Conservation (phyloP, 2,329 filamentous ascomycete species). For the Fusarium heterosporum region DNA sequence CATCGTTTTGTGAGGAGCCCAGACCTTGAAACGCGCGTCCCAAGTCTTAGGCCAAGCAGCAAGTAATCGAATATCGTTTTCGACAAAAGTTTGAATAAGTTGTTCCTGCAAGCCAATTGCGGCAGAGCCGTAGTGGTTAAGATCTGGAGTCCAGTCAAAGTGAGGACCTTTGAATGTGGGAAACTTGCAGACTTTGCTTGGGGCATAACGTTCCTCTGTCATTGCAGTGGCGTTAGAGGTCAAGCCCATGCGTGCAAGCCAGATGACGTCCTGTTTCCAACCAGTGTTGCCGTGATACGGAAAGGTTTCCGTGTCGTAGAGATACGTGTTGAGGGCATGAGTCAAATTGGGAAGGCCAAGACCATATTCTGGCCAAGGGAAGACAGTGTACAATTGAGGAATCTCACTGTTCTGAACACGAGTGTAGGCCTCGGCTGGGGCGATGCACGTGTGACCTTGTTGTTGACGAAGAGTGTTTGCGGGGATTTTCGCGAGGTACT, state of each 20-base stretch:
- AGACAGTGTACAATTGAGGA: constrained; percentile 3
- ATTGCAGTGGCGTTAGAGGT: constrained; percentile 3
- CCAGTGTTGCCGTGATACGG: constrained; percentile 8
- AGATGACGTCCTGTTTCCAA: constrained; percentile 18
- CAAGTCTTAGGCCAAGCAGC: constrained; percentile 11
- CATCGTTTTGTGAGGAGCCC: constrained; percentile 3
- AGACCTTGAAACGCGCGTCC: constrained; percentile 4
- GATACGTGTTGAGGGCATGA: constrained; percentile 9
- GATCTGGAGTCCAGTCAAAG: constrained; percentile 13
- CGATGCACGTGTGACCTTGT: constrained; percentile 9
- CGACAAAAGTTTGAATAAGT: constrained; percentile 13
- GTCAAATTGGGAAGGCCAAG: constrained; percentile 10
- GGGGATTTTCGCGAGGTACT: constrained; percentile 5
- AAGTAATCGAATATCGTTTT: constrained; percentile 5
- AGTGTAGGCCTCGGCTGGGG: constrained; percentile 9
- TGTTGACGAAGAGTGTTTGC: constrained; percentile 2
- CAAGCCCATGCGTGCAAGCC: constrained; percentile 12
- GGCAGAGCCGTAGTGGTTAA: constrained; percentile 8
- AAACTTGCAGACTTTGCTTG: constrained; percentile 13
- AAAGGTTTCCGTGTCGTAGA: constrained; percentile 4
- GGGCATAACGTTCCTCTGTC: background rate
- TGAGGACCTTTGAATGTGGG: constrained; percentile 10
- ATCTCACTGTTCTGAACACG: constrained; percentile 20
- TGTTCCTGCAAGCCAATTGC: constrained; percentile 19
- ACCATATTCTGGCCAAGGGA: constrained; percentile 14